phyloP scores from a whole-genome alignment of 176 grass and related monocot genomes.

The Stipa capillata region DNA sequence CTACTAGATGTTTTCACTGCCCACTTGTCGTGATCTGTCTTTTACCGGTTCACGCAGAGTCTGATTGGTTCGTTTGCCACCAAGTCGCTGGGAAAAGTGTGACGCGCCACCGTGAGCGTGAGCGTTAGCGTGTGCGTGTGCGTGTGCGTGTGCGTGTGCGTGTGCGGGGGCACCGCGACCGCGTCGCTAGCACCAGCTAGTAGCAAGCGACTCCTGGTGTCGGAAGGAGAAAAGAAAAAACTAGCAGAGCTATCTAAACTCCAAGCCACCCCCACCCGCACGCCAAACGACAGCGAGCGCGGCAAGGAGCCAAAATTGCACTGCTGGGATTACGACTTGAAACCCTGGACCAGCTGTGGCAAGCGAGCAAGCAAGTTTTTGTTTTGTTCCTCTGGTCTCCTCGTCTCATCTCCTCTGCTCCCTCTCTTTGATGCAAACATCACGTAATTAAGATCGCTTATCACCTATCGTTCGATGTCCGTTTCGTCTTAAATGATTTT shows the following conservation, averaged over 20 bases:
- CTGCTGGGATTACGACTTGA: background rate
- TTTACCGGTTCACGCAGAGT: background rate
- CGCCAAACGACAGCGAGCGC: background rate
- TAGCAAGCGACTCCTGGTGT: too few species aligned
- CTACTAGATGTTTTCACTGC: background rate
- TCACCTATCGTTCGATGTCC: background rate
- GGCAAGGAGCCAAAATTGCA: background rate
- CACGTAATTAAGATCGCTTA: background rate
- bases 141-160: too few species aligned
- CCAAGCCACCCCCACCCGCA: background rate
- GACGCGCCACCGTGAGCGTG: background rate
- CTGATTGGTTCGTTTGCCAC: background rate
- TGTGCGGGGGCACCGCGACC: too few species aligned
- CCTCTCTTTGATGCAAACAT: background rate
- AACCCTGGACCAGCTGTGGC: background rate
- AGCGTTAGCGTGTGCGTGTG: too few species aligned
- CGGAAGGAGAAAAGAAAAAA: too few species aligned
- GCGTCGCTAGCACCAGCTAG: too few species aligned
- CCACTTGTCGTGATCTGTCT: background rate
- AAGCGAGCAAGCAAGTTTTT: background rate
- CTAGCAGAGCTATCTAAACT: too few species aligned
- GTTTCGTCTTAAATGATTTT: too few species aligned
- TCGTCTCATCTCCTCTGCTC: background rate
- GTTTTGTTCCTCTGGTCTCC: background rate
- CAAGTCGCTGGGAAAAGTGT: background rate